A percentile compares a stretch with the other conserved stretches of the same genome.
Evolutionary conservation across 164 flowering plant species (phyloP).

Genomic region (Amborella trichopoda): DNA sequence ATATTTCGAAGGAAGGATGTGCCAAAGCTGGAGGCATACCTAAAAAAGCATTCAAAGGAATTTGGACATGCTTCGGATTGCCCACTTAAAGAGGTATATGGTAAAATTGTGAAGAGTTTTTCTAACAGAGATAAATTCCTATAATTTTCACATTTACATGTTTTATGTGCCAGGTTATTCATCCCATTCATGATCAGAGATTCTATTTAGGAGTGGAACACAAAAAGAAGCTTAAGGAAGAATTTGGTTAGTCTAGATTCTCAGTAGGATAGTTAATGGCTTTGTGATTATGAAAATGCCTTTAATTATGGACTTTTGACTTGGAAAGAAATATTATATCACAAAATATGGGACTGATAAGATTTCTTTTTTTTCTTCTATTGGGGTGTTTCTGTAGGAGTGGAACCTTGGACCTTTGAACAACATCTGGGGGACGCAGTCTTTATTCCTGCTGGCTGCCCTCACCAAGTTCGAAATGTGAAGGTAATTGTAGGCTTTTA

Average conservation of each 20-base stretch:
- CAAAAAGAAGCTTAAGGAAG: constrained; percentile 68
- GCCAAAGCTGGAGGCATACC: constrained; percentile 19
- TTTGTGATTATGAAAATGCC: background rate
- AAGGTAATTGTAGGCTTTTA: no score
- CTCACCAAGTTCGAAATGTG: constrained; percentile 87
- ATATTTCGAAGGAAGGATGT: constrained; percentile 27
- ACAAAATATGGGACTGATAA: no score
- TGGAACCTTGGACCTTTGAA: constrained; percentile 86
- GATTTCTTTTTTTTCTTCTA: background rate
- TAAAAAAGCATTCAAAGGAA: constrained; percentile 19
- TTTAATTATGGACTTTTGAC: background rate
- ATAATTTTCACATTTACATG: background rate
- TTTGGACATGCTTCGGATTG: constrained; percentile 16
- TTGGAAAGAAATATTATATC: background rate
- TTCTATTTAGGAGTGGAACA: constrained; percentile 63
- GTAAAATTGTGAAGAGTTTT: background rate
- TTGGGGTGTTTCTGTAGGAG: constrained; percentile 21
- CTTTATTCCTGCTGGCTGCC: constrained; percentile 92
- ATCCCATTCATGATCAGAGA: constrained; percentile 79
- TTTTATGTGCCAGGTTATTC: constrained; percentile 34
- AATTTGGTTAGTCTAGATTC: constrained; percentile 43
- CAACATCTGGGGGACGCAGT: constrained; percentile 82
- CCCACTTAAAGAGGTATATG: constrained; percentile 15
- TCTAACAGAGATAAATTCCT: background rate
- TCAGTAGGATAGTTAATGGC: background rate